Conservation (phyloP, 345 rosid genomes). For the Melastoma malabathricum region DNA sequence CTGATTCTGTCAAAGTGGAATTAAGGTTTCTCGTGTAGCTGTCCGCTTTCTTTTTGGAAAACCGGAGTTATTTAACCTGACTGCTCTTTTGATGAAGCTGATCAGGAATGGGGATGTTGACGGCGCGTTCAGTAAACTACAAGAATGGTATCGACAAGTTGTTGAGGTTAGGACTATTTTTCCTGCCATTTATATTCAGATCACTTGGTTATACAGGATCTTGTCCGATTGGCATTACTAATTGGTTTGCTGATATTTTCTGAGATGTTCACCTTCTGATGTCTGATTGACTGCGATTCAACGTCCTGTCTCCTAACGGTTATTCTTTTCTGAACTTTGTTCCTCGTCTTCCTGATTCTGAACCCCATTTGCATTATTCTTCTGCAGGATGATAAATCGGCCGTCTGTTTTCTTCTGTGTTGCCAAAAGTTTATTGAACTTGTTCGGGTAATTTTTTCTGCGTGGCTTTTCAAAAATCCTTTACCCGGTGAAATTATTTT, state of each 20-base stretch:
- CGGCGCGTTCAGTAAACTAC: slow-evolving; percentile 49
- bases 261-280: too few relatives aligned
- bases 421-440: slow-evolving; percentile 85
- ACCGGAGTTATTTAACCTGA: slow-evolving; percentile 10
- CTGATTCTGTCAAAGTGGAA: too few relatives aligned
- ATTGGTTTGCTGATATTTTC: too few relatives aligned
- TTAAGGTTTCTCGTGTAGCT: too few relatives aligned
- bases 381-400: slow-evolving; percentile 80
- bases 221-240: too few relatives aligned
- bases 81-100: slow-evolving; percentile 33
- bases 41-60: too few relatives aligned
- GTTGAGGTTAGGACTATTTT: slow-evolving; percentile 44
- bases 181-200: neutral
- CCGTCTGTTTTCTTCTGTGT: slow-evolving; percentile 72
- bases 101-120: slow-evolving; percentile 76
- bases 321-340: too few relatives aligned
- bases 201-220: too few relatives aligned
- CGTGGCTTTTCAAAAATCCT: neutral
- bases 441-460: slow-evolving; percentile 61
- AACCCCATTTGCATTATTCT: neutral
- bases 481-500: neutral
- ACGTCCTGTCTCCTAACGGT: too few relatives aligned
- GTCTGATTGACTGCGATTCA: too few relatives aligned
- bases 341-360: too few relatives aligned
- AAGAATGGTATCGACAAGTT: slow-evolving; percentile 71